Percentiles rank a stretch among this genome's conserved stretches.
These are phyloP conservation scores for Puccinia horiana DNA, from an alignment of 1,284 basidiomycete species.

Conservation along the genomic window DNA sequence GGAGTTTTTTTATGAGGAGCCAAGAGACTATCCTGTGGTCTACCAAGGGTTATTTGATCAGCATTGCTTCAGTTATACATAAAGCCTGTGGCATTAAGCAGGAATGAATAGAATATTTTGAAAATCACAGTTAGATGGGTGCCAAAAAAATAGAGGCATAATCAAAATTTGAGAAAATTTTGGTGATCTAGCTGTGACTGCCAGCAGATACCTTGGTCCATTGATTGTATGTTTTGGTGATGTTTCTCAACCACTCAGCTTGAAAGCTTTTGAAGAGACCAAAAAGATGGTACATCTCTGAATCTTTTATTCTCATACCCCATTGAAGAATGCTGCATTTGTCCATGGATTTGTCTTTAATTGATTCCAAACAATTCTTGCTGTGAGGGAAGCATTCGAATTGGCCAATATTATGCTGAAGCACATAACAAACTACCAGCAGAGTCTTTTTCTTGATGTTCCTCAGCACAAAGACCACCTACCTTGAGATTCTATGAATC, in stretches of 20 bases:
- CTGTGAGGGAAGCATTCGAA: background rate
- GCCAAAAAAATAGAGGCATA: background rate
- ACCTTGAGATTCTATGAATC: background rate
- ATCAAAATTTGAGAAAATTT: background rate
- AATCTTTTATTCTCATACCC: background rate
- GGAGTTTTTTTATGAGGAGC: too few species aligned
- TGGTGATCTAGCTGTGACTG: background rate
- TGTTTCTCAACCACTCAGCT: background rate
- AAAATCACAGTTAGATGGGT: too few species aligned
- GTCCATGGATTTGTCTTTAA: constrained; percentile 1
- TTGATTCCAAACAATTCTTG: background rate
- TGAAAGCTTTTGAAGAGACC: background rate
- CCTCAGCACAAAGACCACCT: background rate
- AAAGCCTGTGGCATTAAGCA: background rate
- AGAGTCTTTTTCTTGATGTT: background rate
- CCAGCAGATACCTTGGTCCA: background rate
- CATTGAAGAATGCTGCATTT: background rate
- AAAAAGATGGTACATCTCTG: background rate
- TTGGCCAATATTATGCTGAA: background rate
- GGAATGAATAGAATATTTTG: background rate
- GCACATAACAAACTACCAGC: background rate
- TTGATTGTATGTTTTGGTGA: background rate
- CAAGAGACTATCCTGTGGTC: too few species aligned
- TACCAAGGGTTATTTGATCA: too few species aligned
- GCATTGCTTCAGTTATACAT: background rate